Evolutionary conservation across 2,329 filamentous ascomycete species (phyloP).

Genomic region (Xylariales sp.): DNA sequence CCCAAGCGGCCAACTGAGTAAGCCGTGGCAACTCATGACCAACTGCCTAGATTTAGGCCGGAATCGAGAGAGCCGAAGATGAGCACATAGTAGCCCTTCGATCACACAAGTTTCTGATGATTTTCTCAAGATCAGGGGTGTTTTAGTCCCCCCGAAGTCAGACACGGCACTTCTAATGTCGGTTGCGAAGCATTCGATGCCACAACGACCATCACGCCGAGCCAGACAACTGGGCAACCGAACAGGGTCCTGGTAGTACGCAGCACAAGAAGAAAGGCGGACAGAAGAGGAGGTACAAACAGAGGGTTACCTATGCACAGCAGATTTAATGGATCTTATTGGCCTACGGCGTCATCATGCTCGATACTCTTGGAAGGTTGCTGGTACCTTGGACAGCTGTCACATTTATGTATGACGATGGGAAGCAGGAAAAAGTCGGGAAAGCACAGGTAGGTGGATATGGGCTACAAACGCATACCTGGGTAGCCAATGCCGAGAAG

Average conservation of each 20-base stretch:
- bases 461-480: constrained; percentile 43
- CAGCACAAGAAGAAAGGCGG: constrained; percentile 39
- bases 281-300: constrained; percentile 36
- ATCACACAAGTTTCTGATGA: constrained; percentile 34
- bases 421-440: constrained; percentile 41
- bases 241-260: constrained; percentile 38
- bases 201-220: constrained; percentile 40
- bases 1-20: constrained; percentile 17
- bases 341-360: constrained; percentile 27
- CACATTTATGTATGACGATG: constrained; percentile 40
- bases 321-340: constrained; percentile 37
- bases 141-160: constrained; percentile 30
- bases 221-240: constrained; percentile 37
- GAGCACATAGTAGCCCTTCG: constrained; percentile 33
- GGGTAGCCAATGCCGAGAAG: constrained; percentile 34
- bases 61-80: constrained; percentile 23
- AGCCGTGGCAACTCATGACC: constrained; percentile 1
- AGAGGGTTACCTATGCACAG: constrained; percentile 36
- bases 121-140: constrained; percentile 10
- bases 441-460: constrained; percentile 42
- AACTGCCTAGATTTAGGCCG: constrained; percentile 22
- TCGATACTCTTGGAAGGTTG: constrained; percentile 20
- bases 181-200: constrained; percentile 23
- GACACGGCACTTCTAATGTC: constrained; percentile 22
- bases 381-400: constrained; percentile 42